Conservation (phyloP, 352 stramenopile species). For the Phytophthora niederhauseri region DNA sequence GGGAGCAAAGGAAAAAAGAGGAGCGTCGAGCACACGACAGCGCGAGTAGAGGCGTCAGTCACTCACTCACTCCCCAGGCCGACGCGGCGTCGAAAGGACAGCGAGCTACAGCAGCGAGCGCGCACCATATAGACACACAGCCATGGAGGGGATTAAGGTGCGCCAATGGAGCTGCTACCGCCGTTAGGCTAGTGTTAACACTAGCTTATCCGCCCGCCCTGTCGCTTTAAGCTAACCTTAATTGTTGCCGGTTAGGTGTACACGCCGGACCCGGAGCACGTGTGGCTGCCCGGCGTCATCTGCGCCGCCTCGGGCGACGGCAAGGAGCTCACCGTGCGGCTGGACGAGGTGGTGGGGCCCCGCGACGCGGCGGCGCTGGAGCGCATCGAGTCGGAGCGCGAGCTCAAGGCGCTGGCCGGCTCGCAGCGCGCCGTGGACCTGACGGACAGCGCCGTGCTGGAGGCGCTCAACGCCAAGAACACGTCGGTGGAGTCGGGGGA, state of each 20-base stretch:
- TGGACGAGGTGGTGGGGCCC: conserved; percentile 70
- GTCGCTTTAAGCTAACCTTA: conserved; percentile 36
- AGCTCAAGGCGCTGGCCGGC: conserved; percentile 61
- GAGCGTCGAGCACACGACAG: conserved; percentile 23
- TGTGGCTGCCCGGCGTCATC: conserved; percentile 84
- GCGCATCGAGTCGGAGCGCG: conserved; percentile 48
- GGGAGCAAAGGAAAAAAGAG: conserved; percentile 27
- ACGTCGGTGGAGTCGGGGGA: conserved; percentile 51
- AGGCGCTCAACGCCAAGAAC: conserved; percentile 69
- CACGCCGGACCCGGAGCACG: conserved; percentile 71
- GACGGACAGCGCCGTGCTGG: conserved; percentile 54
- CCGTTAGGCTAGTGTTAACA: not conserved
- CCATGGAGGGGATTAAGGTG: conserved; percentile 73
- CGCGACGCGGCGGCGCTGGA: conserved; percentile 49
- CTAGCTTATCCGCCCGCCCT: conserved; percentile 4
- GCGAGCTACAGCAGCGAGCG: not conserved
- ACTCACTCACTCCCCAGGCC: not conserved
- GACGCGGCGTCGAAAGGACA: conserved; percentile 11
- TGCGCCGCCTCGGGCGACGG: conserved; percentile 49
- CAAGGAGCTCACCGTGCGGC: conserved; percentile 59
- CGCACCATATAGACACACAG: not conserved
- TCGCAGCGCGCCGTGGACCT: conserved; percentile 60
- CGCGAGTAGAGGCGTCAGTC: conserved; percentile 16
- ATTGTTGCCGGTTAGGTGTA: conserved; percentile 52
- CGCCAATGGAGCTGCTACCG: not conserved